Evolutionary conservation across 2,329 filamentous ascomycete species (phyloP).

Genomic region (Epicoccum sorghinum): DNA sequence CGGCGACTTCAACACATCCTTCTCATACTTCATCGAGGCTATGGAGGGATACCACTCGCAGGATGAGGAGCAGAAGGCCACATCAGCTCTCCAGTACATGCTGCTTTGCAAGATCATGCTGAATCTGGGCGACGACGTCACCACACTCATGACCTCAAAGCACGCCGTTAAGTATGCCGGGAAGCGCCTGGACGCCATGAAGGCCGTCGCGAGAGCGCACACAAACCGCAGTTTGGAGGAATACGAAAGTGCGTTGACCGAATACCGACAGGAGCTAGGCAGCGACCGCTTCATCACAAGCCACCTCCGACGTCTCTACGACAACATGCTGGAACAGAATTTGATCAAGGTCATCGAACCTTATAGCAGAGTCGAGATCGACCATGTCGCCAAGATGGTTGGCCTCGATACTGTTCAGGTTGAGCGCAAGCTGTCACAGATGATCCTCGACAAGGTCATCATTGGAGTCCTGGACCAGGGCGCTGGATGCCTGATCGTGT

Average conservation of each 20-base stretch:
- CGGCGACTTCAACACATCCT: constrained; percentile 98
- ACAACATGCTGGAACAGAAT: constrained; percentile 99
- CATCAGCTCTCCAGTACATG: constrained; percentile 99
- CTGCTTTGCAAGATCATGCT: constrained; percentile 99
- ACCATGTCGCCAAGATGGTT: constrained; percentile 96
- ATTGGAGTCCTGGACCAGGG: constrained; percentile 97
- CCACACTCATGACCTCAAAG: constrained; percentile 91
- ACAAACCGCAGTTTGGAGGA: constrained; percentile 94
- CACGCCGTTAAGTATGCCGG: constrained; percentile 96
- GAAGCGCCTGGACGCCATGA: constrained; percentile 97
- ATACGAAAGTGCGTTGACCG: constrained; percentile 89
- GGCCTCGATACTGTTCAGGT: constrained; percentile 95
- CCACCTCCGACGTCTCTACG: constrained; percentile 93
- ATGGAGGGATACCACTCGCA: constrained; percentile 95
- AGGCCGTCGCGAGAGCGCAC: constrained; percentile 94
- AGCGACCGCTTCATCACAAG: constrained; percentile 96
- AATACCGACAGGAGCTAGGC: constrained; percentile 92
- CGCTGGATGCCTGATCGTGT: constrained; percentile 96
- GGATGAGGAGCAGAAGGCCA: constrained; percentile 87
- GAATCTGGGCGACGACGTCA: constrained; percentile 95
- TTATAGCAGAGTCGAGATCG: constrained; percentile 95
- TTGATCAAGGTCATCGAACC: constrained; percentile 99
- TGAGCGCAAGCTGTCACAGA: constrained; percentile 97
- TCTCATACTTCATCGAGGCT: constrained; percentile 98
- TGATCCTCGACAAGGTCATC: constrained; percentile 99